Conservation (phyloP, 2,329 filamentous ascomycete species). For the Aulographum hederae region DNA sequence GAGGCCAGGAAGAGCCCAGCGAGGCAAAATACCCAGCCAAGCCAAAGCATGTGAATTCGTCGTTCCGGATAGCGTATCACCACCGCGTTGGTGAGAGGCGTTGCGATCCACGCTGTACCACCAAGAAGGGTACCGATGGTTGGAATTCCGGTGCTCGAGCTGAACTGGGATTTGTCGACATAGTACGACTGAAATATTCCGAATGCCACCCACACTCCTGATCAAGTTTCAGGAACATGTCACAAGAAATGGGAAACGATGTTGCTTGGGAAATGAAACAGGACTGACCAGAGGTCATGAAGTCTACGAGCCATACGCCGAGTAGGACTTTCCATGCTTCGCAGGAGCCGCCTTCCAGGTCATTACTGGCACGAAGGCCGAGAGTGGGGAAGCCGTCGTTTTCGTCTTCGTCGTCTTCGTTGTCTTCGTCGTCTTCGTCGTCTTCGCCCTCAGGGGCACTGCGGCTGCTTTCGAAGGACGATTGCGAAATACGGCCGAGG, state of each 20-base stretch:
- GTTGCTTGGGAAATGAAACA: neutral
- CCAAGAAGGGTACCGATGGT: constrained; percentile 6
- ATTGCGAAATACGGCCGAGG: no score
- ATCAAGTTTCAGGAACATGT: neutral
- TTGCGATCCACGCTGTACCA: constrained; percentile 7
- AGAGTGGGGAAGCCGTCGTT: no score
- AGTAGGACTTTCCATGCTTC: constrained; percentile 6
- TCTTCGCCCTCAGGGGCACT: no score
- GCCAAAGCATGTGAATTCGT: neutral
- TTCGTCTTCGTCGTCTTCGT: no score
- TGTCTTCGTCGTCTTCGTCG: no score
- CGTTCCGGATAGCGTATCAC: constrained; percentile 8
- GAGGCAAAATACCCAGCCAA: constrained; percentile 3
- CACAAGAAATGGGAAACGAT: neutral
- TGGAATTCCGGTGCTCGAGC: constrained; percentile 2
- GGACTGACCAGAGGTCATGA: constrained; percentile 3
- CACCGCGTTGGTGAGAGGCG: constrained; percentile 9
- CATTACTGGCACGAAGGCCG: no score
- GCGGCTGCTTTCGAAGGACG: no score
- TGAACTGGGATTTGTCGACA: constrained; percentile 3
- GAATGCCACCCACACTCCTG: constrained; percentile 5
- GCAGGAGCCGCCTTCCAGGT: no score
- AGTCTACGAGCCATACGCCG: constrained; percentile 4
- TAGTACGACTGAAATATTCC: constrained; percentile 6
- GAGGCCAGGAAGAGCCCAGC: constrained; percentile 1